Evolutionary conservation across 352 stramenopile species (phyloP).

Genomic region (Globisporangium solare): DNA sequence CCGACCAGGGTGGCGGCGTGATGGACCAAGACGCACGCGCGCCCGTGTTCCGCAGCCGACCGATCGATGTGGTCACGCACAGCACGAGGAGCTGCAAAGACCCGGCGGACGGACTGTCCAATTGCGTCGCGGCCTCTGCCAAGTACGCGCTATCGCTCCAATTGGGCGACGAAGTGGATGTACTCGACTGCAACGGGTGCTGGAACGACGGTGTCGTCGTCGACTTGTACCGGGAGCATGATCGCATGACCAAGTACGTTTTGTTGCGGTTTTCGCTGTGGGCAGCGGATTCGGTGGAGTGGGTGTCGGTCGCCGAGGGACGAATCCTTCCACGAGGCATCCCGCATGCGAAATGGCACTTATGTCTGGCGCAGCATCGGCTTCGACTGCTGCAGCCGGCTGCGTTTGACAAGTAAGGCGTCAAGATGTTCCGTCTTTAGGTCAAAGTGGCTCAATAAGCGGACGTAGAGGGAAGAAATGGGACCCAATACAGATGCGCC

Average conservation of each 20-base stretch:
- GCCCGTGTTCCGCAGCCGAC: constrained; percentile 28
- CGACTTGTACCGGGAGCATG: constrained; percentile 45
- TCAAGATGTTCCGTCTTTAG: no score
- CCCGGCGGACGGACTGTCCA: constrained; percentile 8
- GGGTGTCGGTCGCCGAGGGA: constrained; percentile 61
- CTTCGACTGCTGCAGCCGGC: constrained; percentile 28
- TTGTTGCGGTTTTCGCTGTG: constrained; percentile 62
- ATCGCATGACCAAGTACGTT: constrained; percentile 44
- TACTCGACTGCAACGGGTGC: constrained; percentile 69
- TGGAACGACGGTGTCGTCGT: constrained; percentile 82
- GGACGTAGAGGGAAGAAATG: no score
- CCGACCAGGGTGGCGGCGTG: constrained; percentile 4
- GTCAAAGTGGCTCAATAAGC: no score
- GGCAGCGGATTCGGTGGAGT: constrained; percentile 55
- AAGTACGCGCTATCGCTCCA: constrained; percentile 57
- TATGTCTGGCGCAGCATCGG: constrained; percentile 36
- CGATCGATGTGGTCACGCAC: constrained; percentile 50
- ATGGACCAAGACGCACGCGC: constrained; percentile 12
- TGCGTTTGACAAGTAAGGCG: no score
- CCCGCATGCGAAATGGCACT: constrained; percentile 38
- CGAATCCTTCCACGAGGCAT: constrained; percentile 72
- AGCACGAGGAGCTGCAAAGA: constrained; percentile 24
- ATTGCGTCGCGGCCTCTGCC: constrained; percentile 51
- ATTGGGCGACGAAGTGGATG: constrained; percentile 67
- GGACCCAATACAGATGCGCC: no score